Evolutionary conservation across 768 basidiomycete species (phyloP).

Genomic region (Auriculariales sp.): DNA sequence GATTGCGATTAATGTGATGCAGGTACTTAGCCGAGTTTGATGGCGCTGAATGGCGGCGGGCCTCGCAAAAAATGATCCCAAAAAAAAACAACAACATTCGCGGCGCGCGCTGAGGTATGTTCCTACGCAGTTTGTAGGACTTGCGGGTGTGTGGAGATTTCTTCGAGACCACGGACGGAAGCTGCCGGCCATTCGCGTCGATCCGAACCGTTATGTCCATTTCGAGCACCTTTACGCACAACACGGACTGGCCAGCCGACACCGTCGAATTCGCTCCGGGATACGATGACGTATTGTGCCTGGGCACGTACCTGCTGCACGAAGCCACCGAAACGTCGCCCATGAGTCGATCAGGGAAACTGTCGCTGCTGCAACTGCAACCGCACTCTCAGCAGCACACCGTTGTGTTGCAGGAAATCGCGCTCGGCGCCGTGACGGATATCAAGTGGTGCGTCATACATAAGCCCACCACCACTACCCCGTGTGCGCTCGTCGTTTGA

Average conservation of each 20-base stretch:
- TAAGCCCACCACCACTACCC: neutral
- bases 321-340: constrained; percentile 16
- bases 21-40: too few relatives aligned
- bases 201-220: constrained; percentile 3
- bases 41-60: too few relatives aligned
- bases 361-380: constrained; percentile 7
- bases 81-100: too few relatives aligned
- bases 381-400: constrained; percentile 20
- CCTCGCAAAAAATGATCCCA: too few relatives aligned
- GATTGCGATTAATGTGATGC: too few relatives aligned
- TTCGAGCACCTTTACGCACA: constrained; percentile 16
- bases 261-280: constrained; percentile 70
- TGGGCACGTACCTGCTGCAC: constrained; percentile 83
- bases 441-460: constrained; percentile 67
- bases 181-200: too few relatives aligned
- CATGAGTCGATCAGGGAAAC: neutral
- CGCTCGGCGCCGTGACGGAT: constrained; percentile 74
- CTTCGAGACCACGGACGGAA: too few relatives aligned
- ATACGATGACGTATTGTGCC: constrained; percentile 53
- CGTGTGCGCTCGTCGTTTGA: neutral
- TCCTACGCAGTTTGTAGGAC: too few relatives aligned
- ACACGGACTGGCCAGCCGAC: constrained; percentile 80
- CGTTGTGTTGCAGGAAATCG: constrained; percentile 46
- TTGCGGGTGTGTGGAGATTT: too few relatives aligned
- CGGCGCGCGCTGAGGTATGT: too few relatives aligned